Base-by-base conservation (phyloP, 1,284 basidiomycete genomes). In the Chondrostereum purpureum region DNA sequence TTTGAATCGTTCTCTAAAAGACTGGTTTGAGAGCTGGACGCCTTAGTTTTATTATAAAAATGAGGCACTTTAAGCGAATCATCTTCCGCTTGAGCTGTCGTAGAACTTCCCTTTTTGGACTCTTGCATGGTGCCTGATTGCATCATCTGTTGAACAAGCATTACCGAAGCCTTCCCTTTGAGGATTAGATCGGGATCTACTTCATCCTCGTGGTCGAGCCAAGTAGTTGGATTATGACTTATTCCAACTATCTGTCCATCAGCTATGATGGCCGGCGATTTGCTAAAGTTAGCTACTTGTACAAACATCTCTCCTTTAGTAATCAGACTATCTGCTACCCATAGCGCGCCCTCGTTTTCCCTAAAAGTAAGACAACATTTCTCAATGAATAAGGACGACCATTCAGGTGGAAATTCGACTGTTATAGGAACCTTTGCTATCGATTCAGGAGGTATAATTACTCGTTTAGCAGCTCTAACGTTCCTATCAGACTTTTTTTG, bases 261-360 rank as follows among this genome's bases (percentile, higher is more conserved):
- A 12, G 44, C 33, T 6, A 58, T 44, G 4, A 42, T 44, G 1
- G 56, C 42, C 5, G 53, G 50, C 10, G 10, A 43, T 3, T 24
- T 21, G 5, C 54, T 52, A 34, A 57, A 58, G 23, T 58, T 58
- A 0, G 53, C 46, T 8, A 58, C 22, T 34, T 53, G 54, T 4
- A 58, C 20, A 10, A 41, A 20, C 3, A 53, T 43, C 13, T 49
- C 49, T n/a, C 42, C 39, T 11, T 36, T 16, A 2, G 41, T 39
- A n/a, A 58, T 56, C 2, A 58, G 19, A 3, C 50, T 48, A n/a
- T 55, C 48, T 2, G 55, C 39, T 17, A 50, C 35, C 3, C 45
- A 50, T 47, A 57, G 49, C 1, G 57, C 38, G 11, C 55, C 48
- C 17, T 58, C 48, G 3, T 1, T 21, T 11, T 51, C 5, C 37